These are phyloP conservation scores for Triangularia verruculosa DNA, from an alignment of 2,329 filamentous ascomycete species.

Conservation along the genomic window DNA sequence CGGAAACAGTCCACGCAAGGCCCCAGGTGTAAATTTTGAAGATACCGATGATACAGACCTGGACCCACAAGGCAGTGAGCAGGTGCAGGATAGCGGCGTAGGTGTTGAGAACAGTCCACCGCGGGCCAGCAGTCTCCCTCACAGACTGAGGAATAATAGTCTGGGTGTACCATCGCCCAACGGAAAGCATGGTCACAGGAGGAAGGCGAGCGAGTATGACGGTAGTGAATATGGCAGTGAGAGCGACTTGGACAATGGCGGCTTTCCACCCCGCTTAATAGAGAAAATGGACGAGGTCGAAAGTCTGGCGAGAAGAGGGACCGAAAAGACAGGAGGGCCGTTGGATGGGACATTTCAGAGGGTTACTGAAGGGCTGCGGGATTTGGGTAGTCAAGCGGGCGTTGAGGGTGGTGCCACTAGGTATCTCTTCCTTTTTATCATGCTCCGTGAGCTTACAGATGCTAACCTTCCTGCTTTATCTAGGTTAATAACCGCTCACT, in stretches of 20 bases:
- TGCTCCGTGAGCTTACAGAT: neutral
- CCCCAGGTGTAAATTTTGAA: conserved; percentile 28
- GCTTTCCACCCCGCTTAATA: conserved; percentile 64
- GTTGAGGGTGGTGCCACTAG: conserved; percentile 71
- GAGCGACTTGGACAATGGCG: conserved; percentile 66
- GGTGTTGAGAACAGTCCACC: conserved; percentile 38
- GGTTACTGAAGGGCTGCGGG: conserved; percentile 66
- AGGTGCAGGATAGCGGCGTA: conserved; percentile 41
- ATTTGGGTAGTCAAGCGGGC: conserved; percentile 69
- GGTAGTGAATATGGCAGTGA: conserved; percentile 73
- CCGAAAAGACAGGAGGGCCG: conserved; percentile 63
- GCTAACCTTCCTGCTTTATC: neutral
- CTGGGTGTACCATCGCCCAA: conserved; percentile 45
- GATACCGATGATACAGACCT: conserved; percentile 30
- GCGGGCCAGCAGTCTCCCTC: conserved; percentile 29
- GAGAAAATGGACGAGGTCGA: conserved; percentile 71
- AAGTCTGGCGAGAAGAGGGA: conserved; percentile 62
- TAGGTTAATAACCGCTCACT: conserved; percentile 73
- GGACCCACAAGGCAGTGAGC: conserved; percentile 29
- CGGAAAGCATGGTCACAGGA: conserved; percentile 47
- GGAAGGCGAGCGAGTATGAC: conserved; percentile 61
- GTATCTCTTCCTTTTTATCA: conserved; percentile 40
- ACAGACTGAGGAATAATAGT: conserved; percentile 30
- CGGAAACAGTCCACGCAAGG: conserved; percentile 20
- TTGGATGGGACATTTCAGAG: conserved; percentile 65